These are phyloP conservation scores for Penicillium cataractarum DNA, from an alignment of 495 filamentous ascomycete species.

Conservation along the genomic window DNA sequence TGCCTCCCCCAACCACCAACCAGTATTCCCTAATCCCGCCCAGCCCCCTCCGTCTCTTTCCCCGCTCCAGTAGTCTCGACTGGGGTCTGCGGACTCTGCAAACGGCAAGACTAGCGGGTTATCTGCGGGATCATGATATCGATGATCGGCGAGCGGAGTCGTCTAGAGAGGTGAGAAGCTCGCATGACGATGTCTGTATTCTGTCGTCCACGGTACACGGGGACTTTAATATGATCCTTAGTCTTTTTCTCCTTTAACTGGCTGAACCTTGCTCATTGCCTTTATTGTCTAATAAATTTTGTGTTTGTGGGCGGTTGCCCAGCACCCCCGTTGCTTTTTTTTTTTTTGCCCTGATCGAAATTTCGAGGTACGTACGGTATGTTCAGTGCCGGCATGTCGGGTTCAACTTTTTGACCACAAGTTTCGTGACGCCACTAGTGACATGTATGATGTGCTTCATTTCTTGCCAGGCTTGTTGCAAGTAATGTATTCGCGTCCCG, in stretches of 20 bases:
- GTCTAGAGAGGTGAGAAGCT: not conserved
- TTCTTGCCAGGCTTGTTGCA: not conserved
- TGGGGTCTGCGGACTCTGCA: slow-evolving; percentile 16
- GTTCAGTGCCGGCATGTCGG: not conserved
- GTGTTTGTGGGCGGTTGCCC: no score
- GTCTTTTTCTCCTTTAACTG: slow-evolving; percentile 3
- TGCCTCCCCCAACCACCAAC: not conserved
- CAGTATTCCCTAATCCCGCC: not conserved
- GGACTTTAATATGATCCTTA: slow-evolving; percentile 19
- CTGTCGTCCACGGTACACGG: slow-evolving; percentile 22
- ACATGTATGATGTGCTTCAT: slow-evolving; percentile 29
- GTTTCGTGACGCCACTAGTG: slow-evolving; percentile 21
- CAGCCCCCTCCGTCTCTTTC: not conserved
- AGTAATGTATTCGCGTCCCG: not conserved
- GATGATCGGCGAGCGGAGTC: slow-evolving; percentile 17
- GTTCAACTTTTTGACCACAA: not conserved
- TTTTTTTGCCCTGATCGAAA: not conserved
- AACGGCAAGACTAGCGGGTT: slow-evolving; percentile 19
- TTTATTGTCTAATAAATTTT: not conserved
- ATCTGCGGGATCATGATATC: slow-evolving; percentile 18
- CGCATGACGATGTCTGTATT: slow-evolving; percentile 19
- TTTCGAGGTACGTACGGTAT: not conserved
- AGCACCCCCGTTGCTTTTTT: no score
- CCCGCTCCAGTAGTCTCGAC: slow-evolving; percentile 3
- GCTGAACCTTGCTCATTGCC: not conserved